Conservation (phyloP, 768 basidiomycete genomes). For the Imleria badia region DNA sequence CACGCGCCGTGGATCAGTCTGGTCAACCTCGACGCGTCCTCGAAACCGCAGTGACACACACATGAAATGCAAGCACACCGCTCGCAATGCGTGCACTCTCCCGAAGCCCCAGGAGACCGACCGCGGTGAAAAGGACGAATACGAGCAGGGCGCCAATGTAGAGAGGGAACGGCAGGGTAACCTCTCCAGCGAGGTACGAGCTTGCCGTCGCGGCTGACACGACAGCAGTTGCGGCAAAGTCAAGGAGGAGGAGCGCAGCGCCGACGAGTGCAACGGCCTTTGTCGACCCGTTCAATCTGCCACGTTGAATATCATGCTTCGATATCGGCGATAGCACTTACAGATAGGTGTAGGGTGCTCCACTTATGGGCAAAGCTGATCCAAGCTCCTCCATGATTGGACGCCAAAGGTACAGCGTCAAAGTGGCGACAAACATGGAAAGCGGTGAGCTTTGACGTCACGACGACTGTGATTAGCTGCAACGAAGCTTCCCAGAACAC, state of each 20-base stretch:
- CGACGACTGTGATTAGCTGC: not conserved
- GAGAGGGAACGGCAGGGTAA: slow-evolving; percentile 53
- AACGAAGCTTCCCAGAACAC: not conserved
- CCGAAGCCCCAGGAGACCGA: slow-evolving; percentile 58
- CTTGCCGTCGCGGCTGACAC: slow-evolving; percentile 75
- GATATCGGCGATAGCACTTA: slow-evolving; percentile 27
- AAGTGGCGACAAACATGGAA: slow-evolving; percentile 60
- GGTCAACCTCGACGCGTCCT: not conserved
- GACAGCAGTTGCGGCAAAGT: slow-evolving; percentile 66
- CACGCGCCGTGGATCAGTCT: not conserved
- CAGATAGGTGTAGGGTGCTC: slow-evolving; percentile 73
- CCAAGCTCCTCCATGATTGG: slow-evolving; percentile 75
- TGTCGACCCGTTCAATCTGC: slow-evolving; percentile 60
- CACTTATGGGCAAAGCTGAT: slow-evolving; percentile 65
- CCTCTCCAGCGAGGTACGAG: slow-evolving; percentile 65
- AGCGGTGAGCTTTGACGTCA: slow-evolving; percentile 57
- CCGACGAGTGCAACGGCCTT: slow-evolving; percentile 64
- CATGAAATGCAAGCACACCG: slow-evolving; percentile 57
- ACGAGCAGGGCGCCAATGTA: slow-evolving; percentile 55
- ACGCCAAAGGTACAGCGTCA: slow-evolving; percentile 67
- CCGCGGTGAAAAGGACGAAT: slow-evolving; percentile 48
- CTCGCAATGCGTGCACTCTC: slow-evolving; percentile 65
- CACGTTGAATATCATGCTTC: not conserved
- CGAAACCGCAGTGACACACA: slow-evolving; percentile 29
- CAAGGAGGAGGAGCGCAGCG: slow-evolving; percentile 66